A percentile compares a stretch with the other conserved stretches of the same genome.
Conservation (phyloP, 2,329 filamentous ascomycete species). For the Fusarium paranaense region DNA sequence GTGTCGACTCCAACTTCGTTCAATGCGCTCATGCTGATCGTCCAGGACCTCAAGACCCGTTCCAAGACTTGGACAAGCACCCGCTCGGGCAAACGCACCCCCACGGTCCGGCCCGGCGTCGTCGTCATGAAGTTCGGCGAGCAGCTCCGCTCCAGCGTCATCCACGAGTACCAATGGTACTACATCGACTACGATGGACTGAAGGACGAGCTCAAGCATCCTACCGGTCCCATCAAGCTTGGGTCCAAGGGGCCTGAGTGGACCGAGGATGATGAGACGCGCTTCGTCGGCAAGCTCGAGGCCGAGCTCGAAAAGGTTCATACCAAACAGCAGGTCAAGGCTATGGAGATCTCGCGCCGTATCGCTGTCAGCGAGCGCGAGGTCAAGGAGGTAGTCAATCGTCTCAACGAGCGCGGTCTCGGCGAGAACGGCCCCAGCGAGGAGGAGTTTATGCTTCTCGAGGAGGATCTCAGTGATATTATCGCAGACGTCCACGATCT, state of each 20-base stretch:
- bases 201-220: conserved; percentile 85
- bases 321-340: conserved; percentile 97
- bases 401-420: conserved; percentile 73
- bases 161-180: conserved; percentile 97
- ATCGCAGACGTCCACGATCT: conserved; percentile 98
- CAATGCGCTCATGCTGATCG: conserved; percentile 61
- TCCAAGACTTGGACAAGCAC: conserved; percentile 56
- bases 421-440: conserved; percentile 75
- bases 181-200: conserved; percentile 98
- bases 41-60: conserved; percentile 61
- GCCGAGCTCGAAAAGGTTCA: conserved; percentile 96
- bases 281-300: conserved; percentile 89
- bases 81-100: conserved; percentile 41
- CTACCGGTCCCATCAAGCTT: conserved; percentile 64
- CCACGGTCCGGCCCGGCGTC: conserved; percentile 60
- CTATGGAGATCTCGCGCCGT: conserved; percentile 91
- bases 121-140: conserved; percentile 90
- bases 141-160: conserved; percentile 93
- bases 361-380: conserved; percentile 91
- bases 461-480: conserved; percentile 96
- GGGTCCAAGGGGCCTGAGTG: conserved; percentile 69
- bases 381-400: conserved; percentile 86
- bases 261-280: conserved; percentile 91
- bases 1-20: conserved; percentile 23
- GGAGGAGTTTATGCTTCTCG: conserved; percentile 92